Evolutionary conservation across 1,284 basidiomycete genomes (phyloP), one percentile per base, ranked within the genome.

Genomic region (Apiotrichum sp.): DNA sequence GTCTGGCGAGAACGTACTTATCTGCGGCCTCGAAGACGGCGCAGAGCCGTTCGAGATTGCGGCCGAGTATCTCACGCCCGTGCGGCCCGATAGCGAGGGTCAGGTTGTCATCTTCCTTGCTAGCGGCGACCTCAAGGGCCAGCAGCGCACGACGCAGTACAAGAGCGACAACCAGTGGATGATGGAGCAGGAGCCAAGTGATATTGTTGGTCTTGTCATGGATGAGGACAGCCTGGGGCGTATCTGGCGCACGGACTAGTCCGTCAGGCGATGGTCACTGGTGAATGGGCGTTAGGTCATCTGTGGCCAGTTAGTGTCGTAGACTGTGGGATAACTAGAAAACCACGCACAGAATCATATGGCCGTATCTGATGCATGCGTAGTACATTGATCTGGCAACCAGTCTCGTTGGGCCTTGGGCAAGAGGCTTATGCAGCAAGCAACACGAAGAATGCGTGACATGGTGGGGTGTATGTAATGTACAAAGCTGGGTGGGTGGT

Each of bases 101-200:
- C 71, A 72, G 56, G 55, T 62, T 13, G 67, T 70, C 32, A 65
- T 74, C 33, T 61, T 66, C 34, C 59, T 72, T 29, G 56, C 62
- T 29, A 68, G 68, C 35, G 61, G 57, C 44, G 58, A 63, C 3
- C 48, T 60, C 16, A 69, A 67, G 56, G 72, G 72, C 38, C 63
- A 64, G 50, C 68, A 72, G 60, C 57, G 67, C 40, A 66, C 61
- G 40, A 74, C 72, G 38, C 61, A 60, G 51, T 65, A 65, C 58
- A 58, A 60, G 60, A 63, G 66, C 52, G 65, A 68, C 46, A 67
- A 66, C 40, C 64, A 65, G 51, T 74, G 72, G 72, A 72, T 74
- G 66, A 72, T 72, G 70, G 71, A 72, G 58, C 45, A 53, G 48
- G 68, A 67, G n/a, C 42, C 45, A 6, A 62, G 57, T 1, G 72